Conservation (phyloP, 148 eudicot species). For the Nepenthes mirabilis region DNA sequence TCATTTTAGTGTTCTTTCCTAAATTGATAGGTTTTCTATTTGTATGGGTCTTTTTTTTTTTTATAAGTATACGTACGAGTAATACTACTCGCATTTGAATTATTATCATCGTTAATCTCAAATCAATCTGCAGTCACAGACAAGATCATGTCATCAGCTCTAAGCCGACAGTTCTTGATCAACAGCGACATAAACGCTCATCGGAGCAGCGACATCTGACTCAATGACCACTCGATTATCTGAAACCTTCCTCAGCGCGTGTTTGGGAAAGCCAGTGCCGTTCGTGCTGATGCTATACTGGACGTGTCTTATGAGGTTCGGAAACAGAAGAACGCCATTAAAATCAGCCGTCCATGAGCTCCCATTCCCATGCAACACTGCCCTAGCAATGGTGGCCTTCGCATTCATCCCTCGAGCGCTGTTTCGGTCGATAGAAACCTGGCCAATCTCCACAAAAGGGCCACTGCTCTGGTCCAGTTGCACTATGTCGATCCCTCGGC, state of each 20-base stretch:
- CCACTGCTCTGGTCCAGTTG: conserved; percentile 43
- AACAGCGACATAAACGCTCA: conserved; percentile 42
- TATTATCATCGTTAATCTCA: no score
- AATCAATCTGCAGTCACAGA: no score
- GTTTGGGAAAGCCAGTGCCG: conserved; percentile 29
- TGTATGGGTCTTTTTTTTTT: no score
- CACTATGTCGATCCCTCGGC: conserved; percentile 54
- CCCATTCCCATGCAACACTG: conserved; percentile 31
- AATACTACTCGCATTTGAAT: no score
- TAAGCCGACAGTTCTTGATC: conserved; percentile 36
- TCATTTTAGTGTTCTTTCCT: no score
- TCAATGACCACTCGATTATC: conserved; percentile 50
- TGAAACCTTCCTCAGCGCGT: conserved; percentile 51
- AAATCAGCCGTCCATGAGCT: conserved; percentile 60
- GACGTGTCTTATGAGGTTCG: conserved; percentile 49
- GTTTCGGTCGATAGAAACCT: conserved; percentile 51
- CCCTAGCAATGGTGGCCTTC: conserved; percentile 50
- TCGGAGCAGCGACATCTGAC: conserved; percentile 28
- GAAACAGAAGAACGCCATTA: conserved; percentile 44
- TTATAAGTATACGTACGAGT: no score
- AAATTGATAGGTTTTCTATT: no score
- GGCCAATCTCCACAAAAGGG: conserved; percentile 34
- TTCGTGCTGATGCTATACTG: conserved; percentile 36
- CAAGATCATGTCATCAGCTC: neutral
- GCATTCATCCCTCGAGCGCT: conserved; percentile 58